Conservation (phyloP, 1,284 basidiomycete species). For the Moesziomyces parantarcticus region DNA sequence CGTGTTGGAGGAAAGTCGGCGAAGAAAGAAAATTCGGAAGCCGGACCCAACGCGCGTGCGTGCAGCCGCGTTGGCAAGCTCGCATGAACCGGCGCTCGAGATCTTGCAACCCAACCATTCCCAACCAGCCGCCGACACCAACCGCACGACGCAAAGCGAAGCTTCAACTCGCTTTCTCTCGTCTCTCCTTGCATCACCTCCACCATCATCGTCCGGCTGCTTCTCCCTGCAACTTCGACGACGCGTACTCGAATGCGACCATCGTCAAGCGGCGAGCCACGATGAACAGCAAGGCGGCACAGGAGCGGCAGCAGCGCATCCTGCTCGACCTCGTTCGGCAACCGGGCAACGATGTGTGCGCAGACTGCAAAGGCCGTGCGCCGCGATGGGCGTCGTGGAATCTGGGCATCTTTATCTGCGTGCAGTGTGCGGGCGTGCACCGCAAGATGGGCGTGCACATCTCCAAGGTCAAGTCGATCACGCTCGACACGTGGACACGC, state of each 20-base stretch:
- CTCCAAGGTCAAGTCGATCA: constrained; percentile 78
- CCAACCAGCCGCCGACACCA: no score
- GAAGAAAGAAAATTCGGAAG: no score
- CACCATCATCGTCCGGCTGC: no score
- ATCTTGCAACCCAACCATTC: no score
- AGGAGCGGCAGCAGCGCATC: constrained; percentile 77
- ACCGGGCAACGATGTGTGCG: constrained; percentile 85
- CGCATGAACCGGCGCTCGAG: no score
- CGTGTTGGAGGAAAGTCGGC: no score
- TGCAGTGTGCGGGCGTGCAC: constrained; percentile 85
- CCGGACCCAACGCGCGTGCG: no score
- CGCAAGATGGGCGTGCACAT: constrained; percentile 81
- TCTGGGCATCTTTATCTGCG: constrained; percentile 72
- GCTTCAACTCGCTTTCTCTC: neutral
- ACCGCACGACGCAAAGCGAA: neutral
- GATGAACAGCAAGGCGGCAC: constrained; percentile 58
- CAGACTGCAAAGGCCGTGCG: constrained; percentile 80
- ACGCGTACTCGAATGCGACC: no score
- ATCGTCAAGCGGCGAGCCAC: neutral
- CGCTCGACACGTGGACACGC: constrained; percentile 83
- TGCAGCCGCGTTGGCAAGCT: no score
- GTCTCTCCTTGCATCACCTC: no score
- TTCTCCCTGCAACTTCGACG: no score
- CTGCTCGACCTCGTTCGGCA: constrained; percentile 76
- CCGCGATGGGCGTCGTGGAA: constrained; percentile 86